Base-by-base conservation (phyloP, 306 rosid species). In the Cicer bijugum region DNA sequence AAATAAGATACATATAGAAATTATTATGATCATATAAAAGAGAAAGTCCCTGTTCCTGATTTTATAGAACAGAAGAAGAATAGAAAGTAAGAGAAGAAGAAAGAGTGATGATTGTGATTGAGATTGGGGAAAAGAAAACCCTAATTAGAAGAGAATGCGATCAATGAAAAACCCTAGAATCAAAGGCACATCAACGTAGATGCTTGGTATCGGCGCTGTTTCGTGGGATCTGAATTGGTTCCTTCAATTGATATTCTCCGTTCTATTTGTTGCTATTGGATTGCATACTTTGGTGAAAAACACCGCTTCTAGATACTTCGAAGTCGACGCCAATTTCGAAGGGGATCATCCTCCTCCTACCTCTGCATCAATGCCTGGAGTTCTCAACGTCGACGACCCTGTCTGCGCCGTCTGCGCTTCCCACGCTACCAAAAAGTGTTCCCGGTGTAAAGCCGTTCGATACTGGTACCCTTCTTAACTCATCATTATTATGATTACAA, bases 191-290 rank as follows among this genome's bases (percentile, higher is more conserved):
- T 65, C 64, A 76, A 82, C 77, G 86, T 93, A 91, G 93, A 94
- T 91, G 99, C 99, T 86, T 82, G 90, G 88, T 86, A 89, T 84
- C 81, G 85, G 80, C 52, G 92, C 88, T 74, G 87, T 81, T 63
- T 78, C 81, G 67, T 85, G 89, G 89, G 97, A 95, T 90, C 97
- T 90, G 75, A 91, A 87, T 82, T 86, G 95, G 96, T 88, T 91
- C 88, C 86, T 90, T 37, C 88, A 90, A 51, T 65, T 88, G 14
- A 69, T 95, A 35, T 43, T 90, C 53, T 75, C 91, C 14, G 16
- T 57, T 6, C 82, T 95, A 8, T 19, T 91, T 0, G 20, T 87
- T 0, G 86, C 83, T 14, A 62, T 86, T 28, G 96, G 90, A 59
- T 76, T 91, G 71, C 88, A 83, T 35, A 75, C 83, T 65, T 72